Evolutionary conservation across 176 grass and related monocot genomes (phyloP).

Genomic region (Aegilops tauschii): DNA sequence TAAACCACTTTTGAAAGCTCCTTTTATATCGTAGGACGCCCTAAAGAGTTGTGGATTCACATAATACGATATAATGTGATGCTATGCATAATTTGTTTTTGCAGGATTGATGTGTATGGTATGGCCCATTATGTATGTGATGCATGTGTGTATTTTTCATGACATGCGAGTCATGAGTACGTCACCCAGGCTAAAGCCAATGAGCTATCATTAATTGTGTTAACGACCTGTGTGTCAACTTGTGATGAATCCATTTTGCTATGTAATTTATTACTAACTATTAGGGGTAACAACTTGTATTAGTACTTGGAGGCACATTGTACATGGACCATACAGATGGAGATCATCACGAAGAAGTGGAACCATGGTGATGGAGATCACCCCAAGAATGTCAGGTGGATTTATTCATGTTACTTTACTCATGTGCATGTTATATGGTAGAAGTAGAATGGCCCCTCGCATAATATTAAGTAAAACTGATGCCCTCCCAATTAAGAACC

Average conservation of each 20-base stretch:
- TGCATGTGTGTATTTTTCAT: background rate
- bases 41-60: background rate
- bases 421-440: background rate
- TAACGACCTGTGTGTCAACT: background rate
- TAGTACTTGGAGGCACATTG: background rate
- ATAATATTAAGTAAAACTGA: background rate
- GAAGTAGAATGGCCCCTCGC: background rate
- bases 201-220: background rate
- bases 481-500: background rate
- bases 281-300: background rate
- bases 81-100: background rate
- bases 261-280: background rate
- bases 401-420: background rate
- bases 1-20: background rate
- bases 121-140: background rate
- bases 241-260: background rate
- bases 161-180: background rate
- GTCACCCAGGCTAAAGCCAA: background rate
- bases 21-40: background rate
- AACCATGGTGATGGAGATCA: background rate
- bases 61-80: background rate
- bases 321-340: background rate
- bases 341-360: background rate
- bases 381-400: background rate
- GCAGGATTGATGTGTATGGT: background rate